Evolutionary conservation across 2,329 filamentous ascomycete species (phyloP).

Genomic region (Aureobasidium lini): DNA sequence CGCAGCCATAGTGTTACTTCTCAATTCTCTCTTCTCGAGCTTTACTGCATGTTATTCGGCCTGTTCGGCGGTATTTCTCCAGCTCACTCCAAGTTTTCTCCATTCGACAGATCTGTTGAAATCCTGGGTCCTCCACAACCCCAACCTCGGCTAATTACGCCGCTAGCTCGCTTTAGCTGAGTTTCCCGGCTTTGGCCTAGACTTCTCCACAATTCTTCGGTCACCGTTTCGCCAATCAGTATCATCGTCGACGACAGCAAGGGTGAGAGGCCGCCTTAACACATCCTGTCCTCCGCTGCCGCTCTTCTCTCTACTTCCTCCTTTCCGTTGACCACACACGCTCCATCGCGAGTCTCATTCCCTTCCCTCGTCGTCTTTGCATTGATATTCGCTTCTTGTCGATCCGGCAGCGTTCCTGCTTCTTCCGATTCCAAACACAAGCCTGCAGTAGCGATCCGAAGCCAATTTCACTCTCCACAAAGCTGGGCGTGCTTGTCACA

Average conservation of each 20-base stretch:
- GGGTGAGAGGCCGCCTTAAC: conserved; percentile 11
- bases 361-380: not conserved
- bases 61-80: conserved; percentile 8
- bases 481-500: not conserved
- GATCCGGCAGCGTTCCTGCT: not conserved
- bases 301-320: not conserved
- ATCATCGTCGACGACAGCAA: conserved; percentile 5
- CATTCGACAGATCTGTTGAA: not conserved
- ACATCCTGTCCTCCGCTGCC: not conserved
- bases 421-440: not conserved
- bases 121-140: conserved; percentile 4
- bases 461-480: not conserved
- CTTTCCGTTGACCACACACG: not conserved
- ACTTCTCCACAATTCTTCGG: conserved; percentile 8
- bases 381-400: not conserved
- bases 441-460: not conserved
- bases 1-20: not conserved
- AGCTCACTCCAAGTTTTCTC: conserved; percentile 12
- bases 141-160: conserved; percentile 9
- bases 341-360: not conserved
- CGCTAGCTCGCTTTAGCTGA: not conserved
- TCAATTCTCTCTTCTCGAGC: not conserved
- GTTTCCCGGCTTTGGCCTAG: conserved; percentile 6
- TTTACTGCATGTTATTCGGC: not conserved
- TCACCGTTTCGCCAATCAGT: conserved; percentile 12